A percentile compares a stretch with the other conserved stretches of the same genome.
Evolutionary conservation across 1,284 basidiomycete species (phyloP).

Genomic region (Xerocomus nothofagi): DNA sequence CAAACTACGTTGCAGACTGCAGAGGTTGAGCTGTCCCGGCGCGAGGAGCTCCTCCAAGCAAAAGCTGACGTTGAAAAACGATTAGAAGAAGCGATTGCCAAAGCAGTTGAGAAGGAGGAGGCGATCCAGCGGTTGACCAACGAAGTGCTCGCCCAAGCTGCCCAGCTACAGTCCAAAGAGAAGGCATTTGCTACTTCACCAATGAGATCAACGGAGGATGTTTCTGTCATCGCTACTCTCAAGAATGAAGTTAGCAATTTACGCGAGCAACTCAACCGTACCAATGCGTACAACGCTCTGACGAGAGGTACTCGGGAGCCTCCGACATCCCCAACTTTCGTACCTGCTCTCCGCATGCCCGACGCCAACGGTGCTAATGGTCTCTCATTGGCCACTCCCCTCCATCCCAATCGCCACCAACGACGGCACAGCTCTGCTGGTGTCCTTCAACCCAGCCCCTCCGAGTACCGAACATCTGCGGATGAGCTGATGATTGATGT

Average conservation of each 20-base stretch:
- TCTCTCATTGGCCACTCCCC: conserved; percentile 33
- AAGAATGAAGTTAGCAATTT: conserved; percentile 90
- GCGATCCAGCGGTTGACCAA: conserved; percentile 79
- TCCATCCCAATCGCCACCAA: conserved; percentile 56
- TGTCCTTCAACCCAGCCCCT: conserved; percentile 63
- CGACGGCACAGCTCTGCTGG: conserved; percentile 86
- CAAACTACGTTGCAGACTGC: conserved; percentile 71
- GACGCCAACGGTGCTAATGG: conserved; percentile 48
- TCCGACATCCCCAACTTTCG: conserved; percentile 80
- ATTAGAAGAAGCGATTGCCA: conserved; percentile 74
- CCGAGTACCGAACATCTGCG: conserved; percentile 66
- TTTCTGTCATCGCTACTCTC: conserved; percentile 81
- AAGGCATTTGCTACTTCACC: conserved; percentile 62
- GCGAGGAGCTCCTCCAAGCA: conserved; percentile 74
- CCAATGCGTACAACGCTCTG: conserved; percentile 85
- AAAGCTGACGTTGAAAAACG: conserved; percentile 85
- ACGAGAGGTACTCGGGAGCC: conserved; percentile 75
- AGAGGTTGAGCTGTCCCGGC: conserved; percentile 73
- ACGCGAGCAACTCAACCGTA: conserved; percentile 93
- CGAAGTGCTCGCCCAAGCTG: conserved; percentile 72
- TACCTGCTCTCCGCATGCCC: conserved; percentile 62
- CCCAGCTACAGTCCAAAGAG: conserved; percentile 82
- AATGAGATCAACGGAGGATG: conserved; percentile 73
- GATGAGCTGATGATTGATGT: conserved; percentile 80
- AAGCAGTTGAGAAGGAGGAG: conserved; percentile 83